A percentile compares a stretch with the other conserved stretches of the same genome.
phyloP scores from a whole-genome alignment of 2,329 filamentous ascomycete species.

The Aspergillus calidoustus region DNA sequence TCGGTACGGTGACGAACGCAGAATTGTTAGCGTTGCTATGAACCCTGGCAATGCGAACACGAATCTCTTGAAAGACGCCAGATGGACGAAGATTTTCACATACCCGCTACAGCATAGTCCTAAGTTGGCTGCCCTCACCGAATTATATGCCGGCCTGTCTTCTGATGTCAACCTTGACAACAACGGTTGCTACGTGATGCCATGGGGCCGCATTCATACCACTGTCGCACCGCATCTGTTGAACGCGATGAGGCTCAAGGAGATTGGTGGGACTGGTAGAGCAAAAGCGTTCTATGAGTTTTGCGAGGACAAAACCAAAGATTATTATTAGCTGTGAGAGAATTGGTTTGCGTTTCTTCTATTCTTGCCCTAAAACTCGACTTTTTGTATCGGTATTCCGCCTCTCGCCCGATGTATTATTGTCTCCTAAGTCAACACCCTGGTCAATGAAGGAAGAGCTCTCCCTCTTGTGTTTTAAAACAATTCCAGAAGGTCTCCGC shows the following conservation, averaged over 20 bases:
- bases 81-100: conserved; percentile 13
- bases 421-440: neutral
- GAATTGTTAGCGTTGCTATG: conserved; percentile 38
- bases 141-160: conserved; percentile 11
- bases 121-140: conserved; percentile 10
- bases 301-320: conserved; percentile 15
- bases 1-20: conserved; percentile 31
- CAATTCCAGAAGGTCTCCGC: neutral
- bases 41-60: conserved; percentile 18
- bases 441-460: conserved; percentile 1
- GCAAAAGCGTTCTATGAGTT: conserved; percentile 16
- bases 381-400: neutral
- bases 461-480: neutral
- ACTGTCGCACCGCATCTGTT: conserved; percentile 12
- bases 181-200: conserved; percentile 18
- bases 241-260: conserved; percentile 9
- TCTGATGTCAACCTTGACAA: conserved; percentile 13
- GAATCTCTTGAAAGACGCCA: conserved; percentile 10
- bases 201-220: conserved; percentile 17
- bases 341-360: neutral
- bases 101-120: conserved; percentile 12
- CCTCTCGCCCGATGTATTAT: neutral
- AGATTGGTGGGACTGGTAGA: conserved; percentile 11
- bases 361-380: conserved; percentile 3
- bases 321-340: conserved; percentile 4